phyloP scores from a whole-genome alignment of 1,284 basidiomycete genomes.

The Moesziomyces sp. region DNA sequence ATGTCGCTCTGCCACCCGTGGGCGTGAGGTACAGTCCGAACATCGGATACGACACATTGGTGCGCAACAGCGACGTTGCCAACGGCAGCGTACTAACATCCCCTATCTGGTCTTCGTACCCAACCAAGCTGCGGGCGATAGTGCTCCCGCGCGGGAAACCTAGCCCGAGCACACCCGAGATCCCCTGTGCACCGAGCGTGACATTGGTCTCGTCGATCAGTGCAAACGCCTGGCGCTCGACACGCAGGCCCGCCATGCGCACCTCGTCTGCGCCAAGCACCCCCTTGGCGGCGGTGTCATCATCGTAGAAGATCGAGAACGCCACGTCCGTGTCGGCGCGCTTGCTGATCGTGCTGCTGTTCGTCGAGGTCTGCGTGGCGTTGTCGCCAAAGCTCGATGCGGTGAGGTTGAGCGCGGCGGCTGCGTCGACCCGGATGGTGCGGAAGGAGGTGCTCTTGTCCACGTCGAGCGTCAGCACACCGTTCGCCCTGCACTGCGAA shows the following conservation, averaged over 20 bases:
- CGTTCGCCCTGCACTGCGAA: conserved; percentile 6
- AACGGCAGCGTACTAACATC: conserved; percentile 15
- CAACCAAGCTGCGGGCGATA: conserved; percentile 29
- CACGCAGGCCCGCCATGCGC: conserved; percentile 17
- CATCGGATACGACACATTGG: conserved; percentile 42
- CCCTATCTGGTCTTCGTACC: conserved; percentile 10
- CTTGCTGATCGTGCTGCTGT: conserved; percentile 3
- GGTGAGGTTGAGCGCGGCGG: conserved; percentile 13
- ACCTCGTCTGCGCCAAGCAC: conserved; percentile 30
- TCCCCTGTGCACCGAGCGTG: conserved; percentile 65
- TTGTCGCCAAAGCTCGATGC: conserved; percentile 12
- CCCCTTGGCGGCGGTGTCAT: conserved; percentile 23
- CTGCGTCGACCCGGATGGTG: conserved; percentile 7
- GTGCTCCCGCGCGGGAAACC: conserved; percentile 67
- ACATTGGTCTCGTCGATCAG: conserved; percentile 66
- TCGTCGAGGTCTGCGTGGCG: not conserved
- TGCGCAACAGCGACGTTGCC: conserved; percentile 18
- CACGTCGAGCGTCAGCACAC: conserved; percentile 32
- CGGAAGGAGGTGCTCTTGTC: conserved; percentile 17
- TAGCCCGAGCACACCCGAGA: conserved; percentile 69
- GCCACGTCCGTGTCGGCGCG: conserved; percentile 8
- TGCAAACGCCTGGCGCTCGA: conserved; percentile 37
- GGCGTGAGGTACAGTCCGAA: conserved; percentile 36
- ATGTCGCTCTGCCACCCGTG: conserved; percentile 24
- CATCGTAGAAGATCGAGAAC: conserved; percentile 35